phyloP scores from a whole-genome alignment of 192 early-diverging fungal genomes.

The Kappamyces sp. region DNA sequence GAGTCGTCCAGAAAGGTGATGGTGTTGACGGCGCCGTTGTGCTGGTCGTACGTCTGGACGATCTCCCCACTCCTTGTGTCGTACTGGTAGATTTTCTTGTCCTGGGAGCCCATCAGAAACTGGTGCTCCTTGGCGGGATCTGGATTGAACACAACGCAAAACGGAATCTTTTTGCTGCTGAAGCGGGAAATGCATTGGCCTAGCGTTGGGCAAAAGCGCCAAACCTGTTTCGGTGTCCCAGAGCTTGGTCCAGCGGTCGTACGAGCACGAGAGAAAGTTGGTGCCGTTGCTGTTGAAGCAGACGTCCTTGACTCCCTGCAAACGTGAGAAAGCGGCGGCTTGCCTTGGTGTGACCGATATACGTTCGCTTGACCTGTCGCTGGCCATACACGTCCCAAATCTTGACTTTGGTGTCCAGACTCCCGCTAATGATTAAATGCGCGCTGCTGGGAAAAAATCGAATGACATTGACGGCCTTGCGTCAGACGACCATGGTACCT shows the following conservation, averaged over 20 bases:
- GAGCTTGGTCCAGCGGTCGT: constrained; percentile 87
- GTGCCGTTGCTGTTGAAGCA: constrained; percentile 82
- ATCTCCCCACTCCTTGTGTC: constrained; percentile 78
- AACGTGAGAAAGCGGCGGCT: too few species aligned
- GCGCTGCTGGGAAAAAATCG: constrained; percentile 85
- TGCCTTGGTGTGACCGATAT: constrained; percentile 87
- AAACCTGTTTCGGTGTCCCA: constrained; percentile 97
- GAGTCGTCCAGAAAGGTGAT: constrained; percentile 96
- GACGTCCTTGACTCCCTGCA: constrained; percentile 88
- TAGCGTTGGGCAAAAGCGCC: constrained; percentile 18
- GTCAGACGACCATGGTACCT: constrained; percentile 22
- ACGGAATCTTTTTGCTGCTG: constrained; percentile 73
- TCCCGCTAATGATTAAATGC: constrained; percentile 81
- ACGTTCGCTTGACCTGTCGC: constrained; percentile 77
- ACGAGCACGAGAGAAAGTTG: constrained; percentile 79
- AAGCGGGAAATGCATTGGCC: constrained; percentile 75
- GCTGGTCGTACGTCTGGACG: constrained; percentile 94
- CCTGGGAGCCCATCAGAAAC: constrained; percentile 86
- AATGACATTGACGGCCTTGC: constrained; percentile 69
- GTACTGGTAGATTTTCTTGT: constrained; percentile 90
- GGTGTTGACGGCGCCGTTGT: constrained; percentile 92
- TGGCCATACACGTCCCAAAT: constrained; percentile 94
- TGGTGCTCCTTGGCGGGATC: constrained; percentile 78
- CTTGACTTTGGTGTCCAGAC: constrained; percentile 96
- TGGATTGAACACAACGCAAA: constrained; percentile 89